Evolutionary conservation across 164 flowering plant genomes (phyloP), one percentile per base, ranked within the genome.

Genomic region (Santalum album): DNA sequence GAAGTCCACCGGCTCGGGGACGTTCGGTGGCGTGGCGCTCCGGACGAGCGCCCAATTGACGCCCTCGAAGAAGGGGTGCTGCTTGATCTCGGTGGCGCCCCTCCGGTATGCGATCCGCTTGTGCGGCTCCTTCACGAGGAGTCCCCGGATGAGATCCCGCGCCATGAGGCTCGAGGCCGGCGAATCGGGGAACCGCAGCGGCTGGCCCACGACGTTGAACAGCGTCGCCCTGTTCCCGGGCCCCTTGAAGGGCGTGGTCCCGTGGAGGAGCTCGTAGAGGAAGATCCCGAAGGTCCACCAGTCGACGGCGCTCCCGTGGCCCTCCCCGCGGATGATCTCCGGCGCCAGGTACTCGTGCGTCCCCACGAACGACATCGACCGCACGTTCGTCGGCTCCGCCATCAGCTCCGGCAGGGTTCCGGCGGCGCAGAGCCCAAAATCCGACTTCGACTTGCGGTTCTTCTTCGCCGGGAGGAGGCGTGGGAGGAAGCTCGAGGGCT

Each of bases 301-400:
- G 58, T 84, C 87, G 20, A 84, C 91, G 11, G 91, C 91, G 56
- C 91, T 84, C 16, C 92, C 92, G 52, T 84, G 92, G 19, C 92
- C 91, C 65, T 84, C 91, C 7, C 91, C 86, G 0, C 82, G 78
- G n/a, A 84, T 73, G 49, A 83, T 83, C 70, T 83, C 90, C 2
- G 82, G 86, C 18, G 90, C 90, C 19, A 83, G 63, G 46, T 83
- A 84, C 52, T 84, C 92, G 25, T 82, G 92, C 1, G 92, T 82
- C 14, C 88, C 92, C 1, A 84, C 88, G 39, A 84, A 84, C 1
- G 92, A 84, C 92, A 84, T 84, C 0, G 92, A 84, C 0, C 86
- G 71, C 12, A 81, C 88, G 49, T 78, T 70, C 1, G 91, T 80
- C 11, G 91, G 91, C 61, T 84, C 91, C 22, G 91, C 91, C 87